A percentile compares a stretch with the other conserved stretches of the same genome.
These are phyloP conservation scores for Candida insectalens DNA, from an alignment of 805 yeast genomes.

Conservation along the genomic window DNA sequence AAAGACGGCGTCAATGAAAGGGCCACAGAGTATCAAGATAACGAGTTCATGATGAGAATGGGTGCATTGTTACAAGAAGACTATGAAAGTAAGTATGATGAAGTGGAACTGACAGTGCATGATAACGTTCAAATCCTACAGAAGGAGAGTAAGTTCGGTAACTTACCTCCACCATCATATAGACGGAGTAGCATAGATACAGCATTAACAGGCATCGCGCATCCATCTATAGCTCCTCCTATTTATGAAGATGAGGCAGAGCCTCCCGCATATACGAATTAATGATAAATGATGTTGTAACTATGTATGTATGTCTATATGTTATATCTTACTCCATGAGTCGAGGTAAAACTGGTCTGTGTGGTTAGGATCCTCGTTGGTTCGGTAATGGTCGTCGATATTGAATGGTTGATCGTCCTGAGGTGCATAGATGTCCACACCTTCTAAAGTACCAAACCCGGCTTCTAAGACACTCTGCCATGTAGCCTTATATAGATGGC, in stretches of 20 bases:
- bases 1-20: conserved; percentile 1
- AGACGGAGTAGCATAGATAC: neutral
- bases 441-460: conserved; percentile 34
- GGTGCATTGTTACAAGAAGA: conserved; percentile 14
- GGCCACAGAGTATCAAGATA: conserved; percentile 8
- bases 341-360: conserved; percentile 17
- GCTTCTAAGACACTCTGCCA: conserved; percentile 74
- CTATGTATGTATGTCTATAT: no score
- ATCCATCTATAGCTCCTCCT: no score
- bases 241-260: no score
- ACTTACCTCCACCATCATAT: conserved; percentile 14
- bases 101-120: conserved; percentile 17
- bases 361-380: conserved; percentile 13
- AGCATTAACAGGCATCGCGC: neutral
- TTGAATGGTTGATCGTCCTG: conserved; percentile 20
- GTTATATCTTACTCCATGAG: conserved; percentile 21
- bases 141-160: conserved; percentile 14
- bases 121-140: conserved; percentile 11
- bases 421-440: conserved; percentile 20
- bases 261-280: no score
- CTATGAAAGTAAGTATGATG: conserved; percentile 1
- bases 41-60: conserved; percentile 11
- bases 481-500: conserved; percentile 66
- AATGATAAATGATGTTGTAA: no score
- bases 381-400: conserved; percentile 23